A percentile compares a stretch with the other conserved stretches of the same genome.
Evolutionary conservation across 139 green algal species (phyloP).

Genomic region (Chlorella sp.): DNA sequence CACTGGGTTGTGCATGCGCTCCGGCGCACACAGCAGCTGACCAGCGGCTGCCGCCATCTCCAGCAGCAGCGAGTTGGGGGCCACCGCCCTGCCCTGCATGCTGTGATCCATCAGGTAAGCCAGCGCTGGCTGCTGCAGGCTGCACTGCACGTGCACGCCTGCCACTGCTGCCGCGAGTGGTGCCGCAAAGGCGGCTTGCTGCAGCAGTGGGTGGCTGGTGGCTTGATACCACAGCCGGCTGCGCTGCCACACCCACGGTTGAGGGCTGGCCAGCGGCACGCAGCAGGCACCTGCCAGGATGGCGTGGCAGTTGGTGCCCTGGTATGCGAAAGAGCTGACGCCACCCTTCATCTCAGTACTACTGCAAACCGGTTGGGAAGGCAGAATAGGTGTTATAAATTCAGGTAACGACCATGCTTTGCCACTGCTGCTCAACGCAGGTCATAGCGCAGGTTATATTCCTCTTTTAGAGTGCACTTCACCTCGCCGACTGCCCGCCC

Average conservation of each 20-base stretch:
- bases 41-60: slow-evolving; percentile 52
- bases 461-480: no score
- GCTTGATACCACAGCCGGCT: slow-evolving; percentile 40
- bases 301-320: slow-evolving; percentile 70
- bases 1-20: neutral
- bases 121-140: slow-evolving; percentile 13
- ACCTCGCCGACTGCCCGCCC: no score
- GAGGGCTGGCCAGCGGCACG: neutral
- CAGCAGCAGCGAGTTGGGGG: slow-evolving; percentile 64
- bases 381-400: no score
- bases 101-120: slow-evolving; percentile 33
- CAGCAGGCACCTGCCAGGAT: slow-evolving; percentile 5
- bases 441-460: no score
- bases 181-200: neutral
- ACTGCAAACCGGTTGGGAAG: neutral
- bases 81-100: slow-evolving; percentile 43
- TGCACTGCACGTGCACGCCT: neutral
- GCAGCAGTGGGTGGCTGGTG: slow-evolving; percentile 38
- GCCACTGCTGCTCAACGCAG: no score
- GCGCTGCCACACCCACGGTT: slow-evolving; percentile 18
- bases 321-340: slow-evolving; percentile 88
- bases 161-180: no score
- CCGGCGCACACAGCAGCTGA: neutral
- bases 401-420: no score
- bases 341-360: slow-evolving; percentile 27